Percentiles rank a stretch among this genome's conserved stretches.
Conservation (phyloP, 2,329 filamentous ascomycete species). For the Drechslerella dactyloides region DNA sequence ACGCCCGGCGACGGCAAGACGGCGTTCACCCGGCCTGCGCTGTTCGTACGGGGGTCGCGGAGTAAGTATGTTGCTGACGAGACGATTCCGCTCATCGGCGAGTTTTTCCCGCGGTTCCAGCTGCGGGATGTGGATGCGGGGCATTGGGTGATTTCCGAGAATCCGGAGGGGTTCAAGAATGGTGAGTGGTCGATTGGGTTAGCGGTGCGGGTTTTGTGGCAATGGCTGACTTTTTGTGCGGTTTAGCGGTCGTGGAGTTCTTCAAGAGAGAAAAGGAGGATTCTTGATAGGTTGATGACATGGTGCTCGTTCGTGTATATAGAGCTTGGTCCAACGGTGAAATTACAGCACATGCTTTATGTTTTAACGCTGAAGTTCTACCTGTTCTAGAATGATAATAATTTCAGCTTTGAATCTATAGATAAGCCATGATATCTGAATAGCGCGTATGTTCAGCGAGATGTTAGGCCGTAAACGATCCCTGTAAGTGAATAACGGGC, state of each 20-base stretch:
- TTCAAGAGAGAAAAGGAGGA: constrained; percentile 41
- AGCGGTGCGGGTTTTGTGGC: neutral
- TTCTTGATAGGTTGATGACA: neutral
- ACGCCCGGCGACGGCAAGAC: constrained; percentile 66
- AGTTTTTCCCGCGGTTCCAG: constrained; percentile 80
- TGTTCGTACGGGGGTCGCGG: constrained; percentile 79
- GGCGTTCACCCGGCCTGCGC: constrained; percentile 75
- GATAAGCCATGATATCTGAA: no score
- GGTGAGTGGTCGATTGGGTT: constrained; percentile 63
- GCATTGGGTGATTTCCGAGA: constrained; percentile 90
- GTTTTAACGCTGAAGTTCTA: no score
- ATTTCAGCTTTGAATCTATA: no score
- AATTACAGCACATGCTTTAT: no score
- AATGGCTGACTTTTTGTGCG: neutral
- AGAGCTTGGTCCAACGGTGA: neutral
- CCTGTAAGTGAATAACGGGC: constrained; percentile 4
- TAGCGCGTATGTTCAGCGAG: no score
- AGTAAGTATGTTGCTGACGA: constrained; percentile 84
- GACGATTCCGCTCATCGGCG: constrained; percentile 75
- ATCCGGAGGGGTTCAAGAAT: constrained; percentile 76
- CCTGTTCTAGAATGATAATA: no score
- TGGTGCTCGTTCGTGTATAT: neutral
- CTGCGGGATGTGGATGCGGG: constrained; percentile 77
- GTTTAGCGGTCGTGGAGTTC: constrained; percentile 38
- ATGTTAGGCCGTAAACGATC: no score